Conservation (phyloP, 805 yeast genomes). For the Allodekkera sacchari region DNA sequence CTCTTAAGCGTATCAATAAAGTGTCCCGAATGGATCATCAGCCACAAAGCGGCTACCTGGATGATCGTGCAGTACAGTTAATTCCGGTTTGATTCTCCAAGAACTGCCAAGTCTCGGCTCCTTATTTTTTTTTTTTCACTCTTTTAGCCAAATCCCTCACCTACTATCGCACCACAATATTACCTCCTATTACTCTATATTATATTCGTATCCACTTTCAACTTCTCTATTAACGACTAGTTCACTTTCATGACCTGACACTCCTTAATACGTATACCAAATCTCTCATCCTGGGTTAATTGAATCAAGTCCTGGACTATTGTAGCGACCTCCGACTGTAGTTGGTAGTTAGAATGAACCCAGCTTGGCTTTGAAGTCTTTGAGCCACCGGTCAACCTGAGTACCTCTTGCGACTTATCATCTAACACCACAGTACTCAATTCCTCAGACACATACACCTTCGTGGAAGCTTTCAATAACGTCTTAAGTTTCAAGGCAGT, state of each 20-base stretch:
- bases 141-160: no score
- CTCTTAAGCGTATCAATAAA: no score
- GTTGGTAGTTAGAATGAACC: conserved; percentile 73
- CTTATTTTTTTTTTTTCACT: no score
- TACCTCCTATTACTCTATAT: no score
- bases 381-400: conserved; percentile 77
- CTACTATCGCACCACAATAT: no score
- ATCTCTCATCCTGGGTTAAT: conserved; percentile 57
- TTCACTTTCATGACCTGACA: conserved; percentile 44
- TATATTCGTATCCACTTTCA: no score
- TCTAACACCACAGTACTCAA: conserved; percentile 62
- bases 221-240: no score
- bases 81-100: no score
- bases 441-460: conserved; percentile 67
- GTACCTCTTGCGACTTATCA: conserved; percentile 41
- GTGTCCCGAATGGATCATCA: no score
- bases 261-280: conserved; percentile 60
- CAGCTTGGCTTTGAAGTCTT: conserved; percentile 68
- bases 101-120: no score
- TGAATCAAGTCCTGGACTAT: conserved; percentile 48
- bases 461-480: conserved; percentile 44
- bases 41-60: no score
- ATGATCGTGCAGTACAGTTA: no score
- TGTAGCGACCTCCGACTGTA: conserved; percentile 38
- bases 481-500: conserved; percentile 62